A percentile compares a stretch with the other conserved stretches of the same genome.
These are phyloP conservation scores for Colletotrichum sp. DNA, from an alignment of 2,329 filamentous ascomycete genomes.

Conservation along the genomic window DNA sequence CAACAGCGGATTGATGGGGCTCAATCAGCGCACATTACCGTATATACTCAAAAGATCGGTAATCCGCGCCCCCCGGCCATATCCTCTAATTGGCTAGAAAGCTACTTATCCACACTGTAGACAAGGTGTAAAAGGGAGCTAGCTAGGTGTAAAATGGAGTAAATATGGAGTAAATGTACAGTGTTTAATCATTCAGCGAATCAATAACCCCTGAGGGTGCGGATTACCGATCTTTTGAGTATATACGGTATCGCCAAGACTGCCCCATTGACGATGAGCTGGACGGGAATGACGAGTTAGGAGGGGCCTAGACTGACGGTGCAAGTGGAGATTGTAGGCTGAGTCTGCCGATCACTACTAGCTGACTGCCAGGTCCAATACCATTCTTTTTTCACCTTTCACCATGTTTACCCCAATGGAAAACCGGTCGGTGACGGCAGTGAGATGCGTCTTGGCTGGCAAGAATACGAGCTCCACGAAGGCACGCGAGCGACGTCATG, in stretches of 20 bases:
- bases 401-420: not conserved
- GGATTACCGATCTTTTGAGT: too few species aligned
- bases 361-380: not conserved
- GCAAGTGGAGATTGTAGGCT: slow-evolving; percentile 8
- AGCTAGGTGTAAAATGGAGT: too few species aligned
- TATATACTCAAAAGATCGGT: too few species aligned
- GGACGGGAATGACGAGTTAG: not conserved
- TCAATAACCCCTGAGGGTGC: too few species aligned
- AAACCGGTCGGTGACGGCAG: not conserved
- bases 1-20: not conserved
- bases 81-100: too few species aligned
- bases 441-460: not conserved
- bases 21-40: not conserved
- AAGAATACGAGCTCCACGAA: slow-evolving; percentile 6
- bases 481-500: slow-evolving; percentile 5
- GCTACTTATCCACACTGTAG: too few species aligned
- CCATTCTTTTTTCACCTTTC: not conserved
- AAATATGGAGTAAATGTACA: too few species aligned
- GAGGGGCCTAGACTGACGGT: not conserved
- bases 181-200: too few species aligned
- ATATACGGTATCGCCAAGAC: not conserved
- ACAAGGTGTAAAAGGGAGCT: too few species aligned
- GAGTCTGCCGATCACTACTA: slow-evolving; percentile 3
- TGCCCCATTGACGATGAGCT: not conserved
- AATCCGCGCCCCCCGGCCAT: too few species aligned